A percentile compares a stretch with the other conserved stretches of the same genome.
Evolutionary conservation across 768 basidiomycete genomes (phyloP).

Genomic region (Cyclocybe aegerita): DNA sequence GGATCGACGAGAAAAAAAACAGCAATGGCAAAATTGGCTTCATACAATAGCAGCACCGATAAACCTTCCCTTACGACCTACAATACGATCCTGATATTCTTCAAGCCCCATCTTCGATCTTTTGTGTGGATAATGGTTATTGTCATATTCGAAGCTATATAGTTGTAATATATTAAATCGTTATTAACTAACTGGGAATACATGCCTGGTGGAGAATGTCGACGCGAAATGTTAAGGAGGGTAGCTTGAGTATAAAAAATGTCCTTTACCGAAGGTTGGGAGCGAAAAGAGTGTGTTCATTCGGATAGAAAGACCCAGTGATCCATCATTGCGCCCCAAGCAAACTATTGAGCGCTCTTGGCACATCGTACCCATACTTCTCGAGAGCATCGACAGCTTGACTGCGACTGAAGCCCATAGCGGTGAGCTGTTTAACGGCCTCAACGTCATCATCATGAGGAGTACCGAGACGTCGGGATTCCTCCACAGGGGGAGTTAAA

Average conservation of each 20-base stretch:
- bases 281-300: constrained; percentile 14
- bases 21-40: constrained; percentile 44
- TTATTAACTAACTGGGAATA: constrained; percentile 7
- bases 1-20: constrained; percentile 28
- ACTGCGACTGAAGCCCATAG: constrained; percentile 87
- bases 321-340: constrained; percentile 36
- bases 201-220: constrained; percentile 8
- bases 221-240: constrained; percentile 8
- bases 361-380: constrained; percentile 80
- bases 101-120: too few species aligned
- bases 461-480: constrained; percentile 37
- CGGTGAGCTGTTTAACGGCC: constrained; percentile 74
- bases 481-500: constrained; percentile 45
- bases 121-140: too few species aligned
- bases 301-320: not conserved
- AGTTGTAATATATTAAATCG: constrained; percentile 16
- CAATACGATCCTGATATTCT: too few species aligned
- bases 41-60: constrained; percentile 30
- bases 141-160: not conserved
- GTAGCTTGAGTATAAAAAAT: constrained; percentile 14
- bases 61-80: constrained; percentile 14
- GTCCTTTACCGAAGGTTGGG: constrained; percentile 5
- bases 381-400: constrained; percentile 87
- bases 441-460: constrained; percentile 73
- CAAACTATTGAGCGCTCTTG: constrained; percentile 72